A percentile compares a stretch with the other conserved stretches of the same genome.
Conservation (phyloP, 768 basidiomycete genomes). For the Suillus alpinus region DNA sequence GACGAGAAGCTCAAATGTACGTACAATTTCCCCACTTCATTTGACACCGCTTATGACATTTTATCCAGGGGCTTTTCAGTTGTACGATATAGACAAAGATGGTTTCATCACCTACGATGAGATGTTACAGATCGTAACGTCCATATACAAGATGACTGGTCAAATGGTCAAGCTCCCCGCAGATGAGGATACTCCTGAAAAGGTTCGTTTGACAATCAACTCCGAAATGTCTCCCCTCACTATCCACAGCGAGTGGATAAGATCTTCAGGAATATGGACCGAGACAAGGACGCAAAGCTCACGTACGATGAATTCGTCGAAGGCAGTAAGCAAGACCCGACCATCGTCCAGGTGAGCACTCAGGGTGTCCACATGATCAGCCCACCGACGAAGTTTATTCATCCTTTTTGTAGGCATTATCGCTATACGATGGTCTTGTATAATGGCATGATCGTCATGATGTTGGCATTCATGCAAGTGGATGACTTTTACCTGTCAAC, state of each 20-base stretch:
- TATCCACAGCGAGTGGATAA: slow-evolving; percentile 86
- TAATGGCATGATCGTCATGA: slow-evolving; percentile 36
- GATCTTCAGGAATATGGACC: slow-evolving; percentile 97
- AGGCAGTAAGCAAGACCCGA: slow-evolving; percentile 98
- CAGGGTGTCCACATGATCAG: slow-evolving; percentile 8
- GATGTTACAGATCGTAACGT: slow-evolving; percentile 97
- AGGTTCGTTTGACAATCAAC: slow-evolving; percentile 46
- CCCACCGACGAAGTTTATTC: slow-evolving; percentile 10
- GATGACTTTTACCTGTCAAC: not conserved
- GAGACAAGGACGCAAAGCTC: slow-evolving; percentile 88
- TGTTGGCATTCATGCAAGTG: slow-evolving; percentile 2
- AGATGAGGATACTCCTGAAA: slow-evolving; percentile 99
- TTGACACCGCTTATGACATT: not conserved
- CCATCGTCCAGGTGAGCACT: slow-evolving; percentile 85
- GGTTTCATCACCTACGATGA: slow-evolving; percentile 98
- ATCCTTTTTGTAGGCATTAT: slow-evolving; percentile 64
- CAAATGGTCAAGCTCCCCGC: slow-evolving; percentile 98
- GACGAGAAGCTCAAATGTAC: slow-evolving; percentile 98
- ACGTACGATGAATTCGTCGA: slow-evolving; percentile 98
- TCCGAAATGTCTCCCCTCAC: slow-evolving; percentile 6
- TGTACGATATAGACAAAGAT: slow-evolving; percentile 98
- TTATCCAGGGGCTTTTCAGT: slow-evolving; percentile 92
- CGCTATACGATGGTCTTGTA: slow-evolving; percentile 92
- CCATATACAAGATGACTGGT: slow-evolving; percentile 99
- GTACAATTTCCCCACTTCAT: slow-evolving; percentile 29